Conservation (phyloP, 352 stramenopile genomes). For the Pythium biforme region DNA sequence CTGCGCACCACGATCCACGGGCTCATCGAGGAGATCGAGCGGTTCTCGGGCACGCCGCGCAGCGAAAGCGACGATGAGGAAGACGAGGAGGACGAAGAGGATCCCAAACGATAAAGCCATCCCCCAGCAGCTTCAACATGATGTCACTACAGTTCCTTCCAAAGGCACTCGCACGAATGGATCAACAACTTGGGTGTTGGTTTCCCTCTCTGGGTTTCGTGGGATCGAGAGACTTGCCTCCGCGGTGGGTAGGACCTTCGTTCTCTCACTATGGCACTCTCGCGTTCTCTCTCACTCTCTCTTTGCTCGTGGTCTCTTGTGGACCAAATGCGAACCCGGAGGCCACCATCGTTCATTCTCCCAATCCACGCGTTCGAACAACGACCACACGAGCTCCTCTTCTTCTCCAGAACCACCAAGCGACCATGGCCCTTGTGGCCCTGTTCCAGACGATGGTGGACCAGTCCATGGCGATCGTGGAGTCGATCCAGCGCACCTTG, state of each 20-base stretch:
- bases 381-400: background rate
- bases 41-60: slow-evolving; percentile 9
- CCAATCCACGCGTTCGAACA: background rate
- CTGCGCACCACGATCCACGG: slow-evolving; percentile 72
- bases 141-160: background rate
- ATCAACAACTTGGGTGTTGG: too few species aligned
- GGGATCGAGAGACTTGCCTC: background rate
- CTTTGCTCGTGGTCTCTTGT: too few species aligned
- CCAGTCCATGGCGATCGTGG: background rate
- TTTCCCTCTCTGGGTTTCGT: background rate
- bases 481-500: background rate
- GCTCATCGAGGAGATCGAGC: slow-evolving; percentile 71
- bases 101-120: background rate
- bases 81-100: background rate
- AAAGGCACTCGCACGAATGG: background rate
- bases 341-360: background rate
- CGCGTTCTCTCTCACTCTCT: background rate
- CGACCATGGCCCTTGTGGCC: background rate
- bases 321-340: background rate
- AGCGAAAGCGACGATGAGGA: background rate
- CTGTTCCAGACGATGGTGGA: slow-evolving; percentile 4
- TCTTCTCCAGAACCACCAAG: background rate
- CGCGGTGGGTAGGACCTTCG: too few species aligned
- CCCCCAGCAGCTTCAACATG: background rate
- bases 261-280: too few species aligned